A percentile compares a stretch with the other conserved stretches of the same genome.
phyloP scores from a whole-genome alignment of 768 basidiomycete species.

The Termitomyces titanicus region DNA sequence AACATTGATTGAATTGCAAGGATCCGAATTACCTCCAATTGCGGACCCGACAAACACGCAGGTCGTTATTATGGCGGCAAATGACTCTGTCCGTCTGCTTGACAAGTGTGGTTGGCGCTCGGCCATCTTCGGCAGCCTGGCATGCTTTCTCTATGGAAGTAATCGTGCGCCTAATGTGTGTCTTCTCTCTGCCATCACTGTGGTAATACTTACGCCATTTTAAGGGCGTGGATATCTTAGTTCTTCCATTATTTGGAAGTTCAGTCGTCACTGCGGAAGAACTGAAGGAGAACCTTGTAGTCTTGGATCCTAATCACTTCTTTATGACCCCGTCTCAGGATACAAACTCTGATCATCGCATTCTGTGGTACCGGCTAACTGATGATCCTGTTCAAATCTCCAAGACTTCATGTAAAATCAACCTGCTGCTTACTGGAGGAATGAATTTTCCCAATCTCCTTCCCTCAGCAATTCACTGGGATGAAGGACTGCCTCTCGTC shows the following conservation, averaged over 20 bases:
- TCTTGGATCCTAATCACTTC: conserved; percentile 27
- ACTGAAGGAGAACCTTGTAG: conserved; percentile 30
- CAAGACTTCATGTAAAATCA: conserved; percentile 36
- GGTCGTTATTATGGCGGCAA: conserved; percentile 27
- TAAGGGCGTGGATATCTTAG: conserved; percentile 33
- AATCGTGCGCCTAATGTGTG: conserved; percentile 32
- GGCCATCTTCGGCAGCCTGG: conserved; percentile 36
- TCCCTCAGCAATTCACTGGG: conserved; percentile 15
- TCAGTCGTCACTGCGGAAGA: conserved; percentile 22
- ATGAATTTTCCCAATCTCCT: conserved; percentile 36
- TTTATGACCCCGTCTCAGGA: conserved; percentile 32
- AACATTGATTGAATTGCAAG: background rate
- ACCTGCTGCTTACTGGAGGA: conserved; percentile 37
- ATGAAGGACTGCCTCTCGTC: conserved; percentile 18
- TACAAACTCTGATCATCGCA: conserved; percentile 31
- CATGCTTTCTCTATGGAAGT: conserved; percentile 35
- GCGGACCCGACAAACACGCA: conserved; percentile 13
- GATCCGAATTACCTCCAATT: background rate
- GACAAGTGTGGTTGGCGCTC: conserved; percentile 20
- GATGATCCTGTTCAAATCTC: conserved; percentile 11
- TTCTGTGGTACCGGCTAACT: conserved; percentile 33
- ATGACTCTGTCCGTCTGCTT: conserved; percentile 23
- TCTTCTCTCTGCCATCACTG: too few relatives aligned
- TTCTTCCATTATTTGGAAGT: conserved; percentile 16
- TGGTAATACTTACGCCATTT: background rate